Evolutionary conservation across 495 filamentous ascomycete species (phyloP).

Genomic region (Neurospora tetrasperma): DNA sequence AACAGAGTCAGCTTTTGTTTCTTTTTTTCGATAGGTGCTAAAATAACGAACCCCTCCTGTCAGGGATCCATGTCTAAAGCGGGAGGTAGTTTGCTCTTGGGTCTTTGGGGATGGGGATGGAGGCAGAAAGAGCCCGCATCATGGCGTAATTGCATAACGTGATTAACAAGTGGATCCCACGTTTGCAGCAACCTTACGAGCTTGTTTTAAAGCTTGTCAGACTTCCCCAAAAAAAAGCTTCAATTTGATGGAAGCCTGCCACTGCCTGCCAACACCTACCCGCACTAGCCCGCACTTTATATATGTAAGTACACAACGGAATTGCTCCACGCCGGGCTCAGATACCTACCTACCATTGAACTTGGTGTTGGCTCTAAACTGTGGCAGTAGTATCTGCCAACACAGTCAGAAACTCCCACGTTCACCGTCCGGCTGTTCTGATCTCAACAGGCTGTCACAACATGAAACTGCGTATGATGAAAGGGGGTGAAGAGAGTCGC

Average conservation of each 20-base stretch:
- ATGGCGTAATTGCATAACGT: slow-evolving; percentile 2
- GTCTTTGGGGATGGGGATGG: no score
- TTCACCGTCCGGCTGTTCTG: neutral
- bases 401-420: neutral
- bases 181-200: slow-evolving; percentile 1
- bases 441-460: neutral
- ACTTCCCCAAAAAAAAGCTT: neutral
- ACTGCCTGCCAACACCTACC: neutral
- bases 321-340: neutral
- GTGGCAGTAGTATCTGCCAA: neutral
- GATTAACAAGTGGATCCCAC: neutral
- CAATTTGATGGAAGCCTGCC: neutral
- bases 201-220: neutral
- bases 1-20: neutral
- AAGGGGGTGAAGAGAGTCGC: neutral
- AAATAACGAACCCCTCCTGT: neutral
- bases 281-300: neutral
- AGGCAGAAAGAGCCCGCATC: no score
- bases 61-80: neutral
- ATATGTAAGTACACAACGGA: no score
- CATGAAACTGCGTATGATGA: neutral
- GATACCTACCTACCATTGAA: neutral
- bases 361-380: neutral
- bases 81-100: no score
- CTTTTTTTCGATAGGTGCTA: neutral